Evolutionary conservation across 179 eudicot genomes (phyloP), one percentile per base, ranked within the genome.

Genomic region (Sideroxylon spinosum): DNA sequence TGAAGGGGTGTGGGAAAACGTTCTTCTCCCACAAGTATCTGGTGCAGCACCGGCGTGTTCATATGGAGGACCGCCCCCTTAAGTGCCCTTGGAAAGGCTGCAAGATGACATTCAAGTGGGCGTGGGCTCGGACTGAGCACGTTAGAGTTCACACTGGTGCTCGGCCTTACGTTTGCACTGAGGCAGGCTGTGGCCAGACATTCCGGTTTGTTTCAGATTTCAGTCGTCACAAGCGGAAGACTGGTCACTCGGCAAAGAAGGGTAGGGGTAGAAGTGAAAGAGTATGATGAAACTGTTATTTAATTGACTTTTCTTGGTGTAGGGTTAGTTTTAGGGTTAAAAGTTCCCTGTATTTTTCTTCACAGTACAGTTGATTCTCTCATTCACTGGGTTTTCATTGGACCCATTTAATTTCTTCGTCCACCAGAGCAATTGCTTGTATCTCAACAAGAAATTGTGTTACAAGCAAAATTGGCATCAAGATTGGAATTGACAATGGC

Each of bases 31-130:
- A 95, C 86, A 95, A 95, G 86, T 95, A 95, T 76, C 79, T 95
- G 75, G 91, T 95, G 76, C 99, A 95, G 85, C 99, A 95, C 81
- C 76, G 97, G 53, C 97, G 99, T 46, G 99, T 95, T 59, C 99
- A 95, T 61, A 75, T 82, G 83, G 99, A 95, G 26, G 98, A 92
- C 78, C 90, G 99, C 60, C 99, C 99, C 7, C 85, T 95, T 3
- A 91, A 92, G 81, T 95, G 99, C 76, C 99, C 99, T 3, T 95
- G 99, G 99, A 94, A 95, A 82, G 98, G 99, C 7, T 95, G 99
- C 85, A 88, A 86, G 81, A 95, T 93, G 99, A 82, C 92, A 0
- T 95, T 95, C 83, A 95, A 95, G 82, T 95, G 99, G 99, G 99
- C 99, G 0, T 95, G 99, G 99, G 99, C 99, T 0, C 86, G 99